Evolutionary conservation across 176 grass and related monocot genomes (phyloP), one percentile per base, ranked within the genome.

Genomic region (Musa beccarii): DNA sequence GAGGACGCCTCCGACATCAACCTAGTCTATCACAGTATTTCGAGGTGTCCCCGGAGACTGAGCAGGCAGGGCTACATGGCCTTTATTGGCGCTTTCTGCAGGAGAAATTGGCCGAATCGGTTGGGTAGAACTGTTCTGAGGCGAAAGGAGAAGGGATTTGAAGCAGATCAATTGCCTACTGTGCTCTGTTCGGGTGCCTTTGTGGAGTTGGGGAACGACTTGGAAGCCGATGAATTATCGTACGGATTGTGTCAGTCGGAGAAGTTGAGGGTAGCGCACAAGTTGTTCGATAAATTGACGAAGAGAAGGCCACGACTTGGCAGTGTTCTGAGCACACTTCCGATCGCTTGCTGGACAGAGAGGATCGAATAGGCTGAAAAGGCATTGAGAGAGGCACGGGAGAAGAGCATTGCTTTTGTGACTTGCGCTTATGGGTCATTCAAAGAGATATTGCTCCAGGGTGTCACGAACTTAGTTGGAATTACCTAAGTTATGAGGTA

Each of bases 121-220:
- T 68, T 78, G 52, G 64, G 51, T 5, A 26, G 50, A 19, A 14
- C 54, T 9, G 63, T 78, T 29, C 17, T 56, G 52, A 78, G 64
- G 76, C 52, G 68, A 23, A 78, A 78, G 64, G 76, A 78, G 64
- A 78, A 78, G 49, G 51, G 76, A 12, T 78, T 57, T 51, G 76
- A 78, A 55, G 63, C 76, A 14, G 76, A 78, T 68, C 52, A 78
- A 52, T 43, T 78, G 21, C 76, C 1, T 78, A 78, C 24, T 68
- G 55, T 56, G 16, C 64, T 54, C 64, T 78, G 63, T 78, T 78
- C 63, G 64, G 23, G 52, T 29, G 51, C 24, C 49, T 78, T 22
- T 78, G 76, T 28, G 24, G 51, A 55, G 64, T 29, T 78, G 76
- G 76, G 34, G 23, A 43, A 78, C 43, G 51, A 55, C 2, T 69